A percentile compares a stretch with the other conserved stretches of the same genome.
These are phyloP conservation scores for Lactarius indigo DNA, from an alignment of 768 basidiomycete genomes.

Conservation along the genomic window DNA sequence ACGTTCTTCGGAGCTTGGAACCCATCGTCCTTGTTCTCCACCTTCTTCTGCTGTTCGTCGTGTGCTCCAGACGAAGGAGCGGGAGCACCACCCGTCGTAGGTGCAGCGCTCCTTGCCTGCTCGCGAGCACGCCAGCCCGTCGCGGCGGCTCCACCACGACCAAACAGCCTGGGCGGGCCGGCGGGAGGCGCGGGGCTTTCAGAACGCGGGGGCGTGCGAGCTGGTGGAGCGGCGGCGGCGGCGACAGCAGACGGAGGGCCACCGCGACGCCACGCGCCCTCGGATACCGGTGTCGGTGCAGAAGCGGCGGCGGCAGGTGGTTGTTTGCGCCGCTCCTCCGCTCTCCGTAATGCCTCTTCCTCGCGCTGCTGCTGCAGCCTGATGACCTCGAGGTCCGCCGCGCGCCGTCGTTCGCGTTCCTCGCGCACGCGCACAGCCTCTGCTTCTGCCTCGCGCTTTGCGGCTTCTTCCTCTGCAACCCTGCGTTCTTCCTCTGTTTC, in stretches of 20 bases:
- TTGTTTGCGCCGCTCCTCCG: conserved; percentile 35
- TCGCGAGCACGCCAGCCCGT: conserved; percentile 58
- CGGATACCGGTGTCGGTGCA: conserved; percentile 30
- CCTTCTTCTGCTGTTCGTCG: conserved; percentile 34
- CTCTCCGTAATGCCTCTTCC: conserved; percentile 47
- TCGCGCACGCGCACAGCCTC: conserved; percentile 48
- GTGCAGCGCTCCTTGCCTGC: conserved; percentile 39
- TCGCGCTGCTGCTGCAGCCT: conserved; percentile 62
- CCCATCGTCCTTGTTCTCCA: conserved; percentile 55
- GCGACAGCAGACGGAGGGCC: conserved; percentile 18
- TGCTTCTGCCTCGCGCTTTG: conserved; percentile 62
- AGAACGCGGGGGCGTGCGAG: conserved; percentile 42
- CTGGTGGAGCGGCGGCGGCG: conserved; percentile 19
- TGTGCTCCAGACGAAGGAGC: conserved; percentile 16
- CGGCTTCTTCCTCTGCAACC: conserved; percentile 33
- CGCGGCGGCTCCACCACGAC: conserved; percentile 34
- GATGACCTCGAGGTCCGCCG: conserved; percentile 50
- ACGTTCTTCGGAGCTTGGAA: conserved; percentile 59
- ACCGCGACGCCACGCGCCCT: conserved; percentile 30
- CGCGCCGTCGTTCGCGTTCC: conserved; percentile 49
- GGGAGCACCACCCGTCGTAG: conserved; percentile 39
- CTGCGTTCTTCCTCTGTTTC: conserved; percentile 31
- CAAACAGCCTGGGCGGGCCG: conserved; percentile 30
- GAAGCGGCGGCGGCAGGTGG: conserved; percentile 32
- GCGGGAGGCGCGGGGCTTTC: conserved; percentile 47